Evolutionary conservation across 2,329 filamentous ascomycete genomes (phyloP).

Genomic region (Xylariaceae sp.): DNA sequence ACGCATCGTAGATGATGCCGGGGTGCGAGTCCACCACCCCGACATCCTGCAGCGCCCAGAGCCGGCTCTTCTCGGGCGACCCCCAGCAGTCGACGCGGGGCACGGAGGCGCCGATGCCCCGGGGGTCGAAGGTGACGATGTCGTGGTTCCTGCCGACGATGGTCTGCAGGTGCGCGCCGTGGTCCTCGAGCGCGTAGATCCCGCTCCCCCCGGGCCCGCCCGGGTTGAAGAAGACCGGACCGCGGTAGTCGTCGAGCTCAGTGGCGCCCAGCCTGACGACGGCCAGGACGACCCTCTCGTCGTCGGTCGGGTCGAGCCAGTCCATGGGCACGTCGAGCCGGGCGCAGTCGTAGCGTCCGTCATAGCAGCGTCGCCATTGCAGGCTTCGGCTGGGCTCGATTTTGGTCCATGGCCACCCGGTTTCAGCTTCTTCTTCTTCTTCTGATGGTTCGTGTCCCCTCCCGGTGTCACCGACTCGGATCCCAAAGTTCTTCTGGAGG

Average conservation of each 20-base stretch:
- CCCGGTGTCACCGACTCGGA: too few relatives aligned
- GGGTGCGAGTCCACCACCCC: constrained; percentile 43
- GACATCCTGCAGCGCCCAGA: constrained; percentile 41
- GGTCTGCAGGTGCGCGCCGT: constrained; percentile 33
- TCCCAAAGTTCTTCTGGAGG: too few relatives aligned
- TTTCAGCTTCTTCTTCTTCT: too few relatives aligned
- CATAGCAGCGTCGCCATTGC: constrained; percentile 32
- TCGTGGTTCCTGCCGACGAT: constrained; percentile 40
- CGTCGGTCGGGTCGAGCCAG: constrained; percentile 33
- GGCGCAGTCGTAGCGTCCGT: constrained; percentile 32
- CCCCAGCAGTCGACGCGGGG: constrained; percentile 50
- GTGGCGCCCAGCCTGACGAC: constrained; percentile 34
- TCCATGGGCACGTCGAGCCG: constrained; percentile 36
- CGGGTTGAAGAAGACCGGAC: constrained; percentile 36
- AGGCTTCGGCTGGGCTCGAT: constrained; percentile 29
- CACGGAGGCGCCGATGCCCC: constrained; percentile 46
- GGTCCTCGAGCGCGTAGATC: constrained; percentile 28
- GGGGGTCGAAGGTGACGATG: constrained; percentile 47
- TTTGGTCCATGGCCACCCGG: constrained; percentile 11
- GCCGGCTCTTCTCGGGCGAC: constrained; percentile 33
- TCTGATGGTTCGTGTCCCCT: too few relatives aligned
- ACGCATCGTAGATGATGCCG: constrained; percentile 41
- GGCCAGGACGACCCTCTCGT: constrained; percentile 30
- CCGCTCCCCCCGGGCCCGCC: constrained; percentile 47
- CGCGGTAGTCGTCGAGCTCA: constrained; percentile 21